phyloP scores from a whole-genome alignment of 768 basidiomycete species.

The Lentinula sp. region DNA sequence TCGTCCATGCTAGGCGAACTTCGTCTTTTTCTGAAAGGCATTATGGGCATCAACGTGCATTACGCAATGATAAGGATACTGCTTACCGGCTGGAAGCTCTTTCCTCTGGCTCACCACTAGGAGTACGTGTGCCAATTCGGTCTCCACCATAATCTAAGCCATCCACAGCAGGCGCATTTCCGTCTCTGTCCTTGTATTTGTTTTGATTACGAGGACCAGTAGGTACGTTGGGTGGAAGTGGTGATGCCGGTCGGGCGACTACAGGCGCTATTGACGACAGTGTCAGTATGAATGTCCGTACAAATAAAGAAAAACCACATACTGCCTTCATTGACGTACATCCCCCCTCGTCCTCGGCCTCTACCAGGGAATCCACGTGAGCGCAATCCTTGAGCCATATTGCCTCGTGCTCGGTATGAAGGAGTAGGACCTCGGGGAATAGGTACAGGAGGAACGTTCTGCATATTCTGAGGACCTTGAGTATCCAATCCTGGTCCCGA shows the following conservation, averaged over 20 bases:
- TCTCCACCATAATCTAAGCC: conserved; percentile 81
- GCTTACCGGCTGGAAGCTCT: conserved; percentile 53
- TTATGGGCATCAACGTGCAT: conserved; percentile 1
- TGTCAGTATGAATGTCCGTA: not conserved
- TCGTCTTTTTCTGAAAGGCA: conserved; percentile 55
- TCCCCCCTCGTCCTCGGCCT: conserved; percentile 30
- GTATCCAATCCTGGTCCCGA: conserved; percentile 16
- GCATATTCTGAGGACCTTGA: not conserved
- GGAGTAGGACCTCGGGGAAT: conserved; percentile 26
- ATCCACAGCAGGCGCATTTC: conserved; percentile 79
- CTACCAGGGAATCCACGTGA: conserved; percentile 36
- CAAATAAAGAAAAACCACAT: conserved; percentile 14
- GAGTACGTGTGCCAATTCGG: conserved; percentile 30
- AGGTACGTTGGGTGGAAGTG: conserved; percentile 80
- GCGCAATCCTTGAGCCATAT: conserved; percentile 22
- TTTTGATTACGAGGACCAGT: conserved; percentile 86
- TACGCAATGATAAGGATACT: not conserved
- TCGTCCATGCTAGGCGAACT: conserved; percentile 70
- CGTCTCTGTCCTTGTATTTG: conserved; percentile 86
- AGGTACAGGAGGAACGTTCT: not conserved
- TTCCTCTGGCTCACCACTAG: conserved; percentile 65
- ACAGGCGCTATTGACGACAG: conserved; percentile 27
- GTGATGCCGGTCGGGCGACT: conserved; percentile 74
- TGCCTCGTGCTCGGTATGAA: conserved; percentile 30
- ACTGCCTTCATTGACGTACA: conserved; percentile 33